Percentiles rank a stretch among this genome's conserved stretches.
Conservation (phyloP, 352 stramenopile species). For the Blastocystis sp. region DNA sequence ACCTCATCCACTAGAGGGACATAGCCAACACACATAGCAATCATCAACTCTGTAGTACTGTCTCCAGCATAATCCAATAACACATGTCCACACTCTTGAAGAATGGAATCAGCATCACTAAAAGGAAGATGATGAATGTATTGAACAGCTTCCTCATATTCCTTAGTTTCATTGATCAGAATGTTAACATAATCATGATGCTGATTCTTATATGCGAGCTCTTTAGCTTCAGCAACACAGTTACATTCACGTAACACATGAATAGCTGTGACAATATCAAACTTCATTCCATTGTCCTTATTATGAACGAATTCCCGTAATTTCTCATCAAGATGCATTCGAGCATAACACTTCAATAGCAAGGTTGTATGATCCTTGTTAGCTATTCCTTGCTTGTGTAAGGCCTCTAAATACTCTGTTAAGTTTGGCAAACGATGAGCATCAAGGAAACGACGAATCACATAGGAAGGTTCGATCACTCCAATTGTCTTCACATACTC, state of each 20-base stretch:
- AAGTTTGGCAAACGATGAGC: conserved; percentile 89
- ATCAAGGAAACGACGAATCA: conserved; percentile 93
- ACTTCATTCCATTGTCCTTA: conserved; percentile 72
- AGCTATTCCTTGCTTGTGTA: conserved; percentile 75
- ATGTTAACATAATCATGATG: conserved; percentile 85
- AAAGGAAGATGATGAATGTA: conserved; percentile 72
- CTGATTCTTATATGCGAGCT: conserved; percentile 74
- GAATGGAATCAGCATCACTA: conserved; percentile 71
- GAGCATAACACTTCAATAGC: conserved; percentile 85
- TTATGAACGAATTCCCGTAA: conserved; percentile 82
- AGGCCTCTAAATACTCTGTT: conserved; percentile 86
- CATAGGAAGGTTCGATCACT: conserved; percentile 89
- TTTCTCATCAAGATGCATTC: conserved; percentile 77
- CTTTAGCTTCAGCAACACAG: conserved; percentile 79
- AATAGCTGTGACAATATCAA: conserved; percentile 81
- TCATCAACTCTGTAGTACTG: conserved; percentile 79
- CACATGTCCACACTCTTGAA: conserved; percentile 79
- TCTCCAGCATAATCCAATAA: conserved; percentile 78
- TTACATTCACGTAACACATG: conserved; percentile 79
- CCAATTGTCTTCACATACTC: conserved; percentile 72
- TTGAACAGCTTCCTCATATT: conserved; percentile 77
- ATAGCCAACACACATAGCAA: conserved; percentile 73
- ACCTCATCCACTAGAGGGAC: neutral
- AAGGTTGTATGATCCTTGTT: conserved; percentile 83
- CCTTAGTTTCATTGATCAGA: conserved; percentile 77